A percentile compares a stretch with the other conserved stretches of the same genome.
Evolutionary conservation across 768 basidiomycete species (phyloP).

Genomic region (Leccinum boreale): DNA sequence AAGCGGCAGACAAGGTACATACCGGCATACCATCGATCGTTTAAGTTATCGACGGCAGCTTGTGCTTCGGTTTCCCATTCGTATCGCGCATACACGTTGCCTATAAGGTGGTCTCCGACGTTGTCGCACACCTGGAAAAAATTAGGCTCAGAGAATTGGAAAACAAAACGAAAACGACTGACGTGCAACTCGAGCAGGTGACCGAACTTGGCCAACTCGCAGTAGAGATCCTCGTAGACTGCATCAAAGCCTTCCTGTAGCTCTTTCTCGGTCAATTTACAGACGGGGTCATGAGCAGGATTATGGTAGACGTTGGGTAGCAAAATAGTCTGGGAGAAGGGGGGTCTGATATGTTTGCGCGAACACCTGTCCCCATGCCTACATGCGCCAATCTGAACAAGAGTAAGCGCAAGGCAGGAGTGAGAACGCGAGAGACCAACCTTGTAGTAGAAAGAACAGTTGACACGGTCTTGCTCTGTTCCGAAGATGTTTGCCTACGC

Average conservation of each 20-base stretch:
- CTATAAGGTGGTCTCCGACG: slow-evolving; percentile 97
- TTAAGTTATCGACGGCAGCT: slow-evolving; percentile 86
- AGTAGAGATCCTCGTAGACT: slow-evolving; percentile 94
- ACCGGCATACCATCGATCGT: slow-evolving; percentile 99
- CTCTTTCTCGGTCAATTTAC: slow-evolving; percentile 84
- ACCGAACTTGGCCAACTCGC: slow-evolving; percentile 92
- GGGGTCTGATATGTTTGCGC: slow-evolving; percentile 95
- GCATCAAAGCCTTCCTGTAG: slow-evolving; percentile 90
- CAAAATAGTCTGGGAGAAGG: slow-evolving; percentile 95
- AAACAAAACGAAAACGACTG: slow-evolving; percentile 27
- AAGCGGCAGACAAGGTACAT: background rate
- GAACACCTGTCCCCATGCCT: slow-evolving; percentile 98
- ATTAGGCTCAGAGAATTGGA: background rate
- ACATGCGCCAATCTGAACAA: slow-evolving; percentile 88
- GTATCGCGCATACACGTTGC: slow-evolving; percentile 96
- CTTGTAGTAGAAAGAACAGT: slow-evolving; percentile 99
- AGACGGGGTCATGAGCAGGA: slow-evolving; percentile 89
- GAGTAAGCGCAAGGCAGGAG: slow-evolving; percentile 1
- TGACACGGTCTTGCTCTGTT: slow-evolving; percentile 92
- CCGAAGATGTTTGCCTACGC: slow-evolving; percentile 90
- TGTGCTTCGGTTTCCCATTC: slow-evolving; percentile 99
- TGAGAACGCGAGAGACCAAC: slow-evolving; percentile 37
- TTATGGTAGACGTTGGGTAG: slow-evolving; percentile 98
- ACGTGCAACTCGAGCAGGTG: slow-evolving; percentile 95
- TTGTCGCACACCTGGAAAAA: slow-evolving; percentile 85